Conservation (phyloP, 2,329 filamentous ascomycete species). For the Pleoardoris graminearum region DNA sequence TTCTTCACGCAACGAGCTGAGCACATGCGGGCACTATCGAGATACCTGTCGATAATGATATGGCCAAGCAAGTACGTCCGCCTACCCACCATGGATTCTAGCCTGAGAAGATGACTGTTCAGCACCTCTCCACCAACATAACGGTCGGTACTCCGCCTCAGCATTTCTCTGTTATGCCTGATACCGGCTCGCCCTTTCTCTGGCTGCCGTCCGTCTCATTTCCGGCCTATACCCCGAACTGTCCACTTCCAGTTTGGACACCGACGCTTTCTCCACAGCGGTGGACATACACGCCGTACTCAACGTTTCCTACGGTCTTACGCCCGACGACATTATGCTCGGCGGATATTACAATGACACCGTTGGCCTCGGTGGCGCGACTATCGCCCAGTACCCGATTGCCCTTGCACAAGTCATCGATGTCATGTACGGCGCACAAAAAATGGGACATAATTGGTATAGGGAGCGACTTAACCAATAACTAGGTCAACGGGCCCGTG, state of each 20-base stretch:
- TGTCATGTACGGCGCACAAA: slow-evolving; percentile 6
- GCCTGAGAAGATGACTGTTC: neutral
- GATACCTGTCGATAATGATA: slow-evolving; percentile 6
- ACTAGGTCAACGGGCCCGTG: neutral
- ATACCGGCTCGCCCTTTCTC: slow-evolving; percentile 15
- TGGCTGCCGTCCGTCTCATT: slow-evolving; percentile 17
- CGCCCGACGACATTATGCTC: slow-evolving; percentile 15
- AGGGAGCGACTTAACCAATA: slow-evolving; percentile 3
- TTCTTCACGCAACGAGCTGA: neutral
- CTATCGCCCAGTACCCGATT: slow-evolving; percentile 5
- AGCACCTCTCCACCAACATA: slow-evolving; percentile 17
- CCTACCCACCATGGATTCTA: neutral
- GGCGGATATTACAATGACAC: slow-evolving; percentile 21
- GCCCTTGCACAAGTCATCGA: slow-evolving; percentile 12
- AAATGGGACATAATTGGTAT: slow-evolving; percentile 18
- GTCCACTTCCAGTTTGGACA: slow-evolving; percentile 11
- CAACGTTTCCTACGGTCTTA: slow-evolving; percentile 18
- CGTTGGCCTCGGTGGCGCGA: slow-evolving; percentile 4
- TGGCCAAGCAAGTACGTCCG: slow-evolving; percentile 2
- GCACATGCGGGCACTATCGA: neutral
- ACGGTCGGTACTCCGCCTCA: slow-evolving; percentile 17
- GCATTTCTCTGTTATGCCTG: slow-evolving; percentile 13
- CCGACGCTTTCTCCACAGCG: slow-evolving; percentile 7
- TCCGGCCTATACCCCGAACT: slow-evolving; percentile 14
- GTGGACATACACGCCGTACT: slow-evolving; percentile 10